phyloP scores from a whole-genome alignment of 2,329 filamentous ascomycete species.

The Talaromyces verruculosus region DNA sequence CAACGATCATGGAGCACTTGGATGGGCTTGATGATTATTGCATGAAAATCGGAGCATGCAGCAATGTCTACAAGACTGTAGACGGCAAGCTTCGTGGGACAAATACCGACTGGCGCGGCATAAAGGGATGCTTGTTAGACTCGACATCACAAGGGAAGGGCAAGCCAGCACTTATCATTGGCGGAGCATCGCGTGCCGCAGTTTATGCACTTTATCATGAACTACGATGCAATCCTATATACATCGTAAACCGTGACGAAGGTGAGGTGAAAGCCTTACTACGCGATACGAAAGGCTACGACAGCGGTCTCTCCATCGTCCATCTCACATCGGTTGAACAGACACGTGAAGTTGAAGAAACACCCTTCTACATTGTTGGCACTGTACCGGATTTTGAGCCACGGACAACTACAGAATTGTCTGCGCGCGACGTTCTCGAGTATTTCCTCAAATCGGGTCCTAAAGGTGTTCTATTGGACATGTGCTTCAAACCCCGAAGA shows the following conservation, averaged over 20 bases:
- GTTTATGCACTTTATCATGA: conserved; percentile 36
- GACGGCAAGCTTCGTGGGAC: conserved; percentile 36
- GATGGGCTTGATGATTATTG: conserved; percentile 41
- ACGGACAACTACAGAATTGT: conserved; percentile 30
- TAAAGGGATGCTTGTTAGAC: conserved; percentile 37
- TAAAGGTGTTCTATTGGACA: conserved; percentile 42
- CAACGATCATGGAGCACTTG: conserved; percentile 29
- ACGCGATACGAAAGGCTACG: conserved; percentile 26
- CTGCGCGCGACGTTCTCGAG: conserved; percentile 29
- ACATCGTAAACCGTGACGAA: conserved; percentile 40
- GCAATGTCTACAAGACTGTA: conserved; percentile 10
- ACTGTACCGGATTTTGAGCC: conserved; percentile 44
- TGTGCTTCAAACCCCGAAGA: conserved; percentile 46
- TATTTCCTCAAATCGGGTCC: conserved; percentile 29
- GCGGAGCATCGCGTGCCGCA: conserved; percentile 45
- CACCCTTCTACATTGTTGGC: conserved; percentile 40
- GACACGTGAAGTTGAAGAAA: conserved; percentile 25
- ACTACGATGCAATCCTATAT: conserved; percentile 34
- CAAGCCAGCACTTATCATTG: conserved; percentile 40
- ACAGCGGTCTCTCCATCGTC: conserved; percentile 25
- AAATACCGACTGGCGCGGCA: conserved; percentile 49
- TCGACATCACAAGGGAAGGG: conserved; percentile 23
- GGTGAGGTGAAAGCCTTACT: conserved; percentile 32
- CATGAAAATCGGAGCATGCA: conserved; percentile 37
- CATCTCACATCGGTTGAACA: conserved; percentile 33